These are phyloP conservation scores for Stygiomarasmius scandens DNA, from an alignment of 1,284 basidiomycete species.

Conservation along the genomic window DNA sequence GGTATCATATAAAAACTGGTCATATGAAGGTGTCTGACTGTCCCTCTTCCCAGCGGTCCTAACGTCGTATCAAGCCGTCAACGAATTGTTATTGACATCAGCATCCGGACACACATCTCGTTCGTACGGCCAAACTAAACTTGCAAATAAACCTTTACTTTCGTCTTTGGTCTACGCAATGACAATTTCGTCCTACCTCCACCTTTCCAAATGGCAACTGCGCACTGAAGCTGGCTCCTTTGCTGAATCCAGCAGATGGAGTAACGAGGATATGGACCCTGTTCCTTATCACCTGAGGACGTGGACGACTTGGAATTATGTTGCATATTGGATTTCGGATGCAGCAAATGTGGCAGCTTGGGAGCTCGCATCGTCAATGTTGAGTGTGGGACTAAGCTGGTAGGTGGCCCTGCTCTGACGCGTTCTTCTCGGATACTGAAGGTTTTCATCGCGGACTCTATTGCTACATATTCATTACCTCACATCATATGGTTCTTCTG, in stretches of 20 bases:
- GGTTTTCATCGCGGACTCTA: not conserved
- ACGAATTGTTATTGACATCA: no score
- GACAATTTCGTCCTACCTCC: not conserved
- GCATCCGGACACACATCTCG: no score
- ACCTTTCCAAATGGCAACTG: slow-evolving; percentile 41
- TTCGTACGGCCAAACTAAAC: no score
- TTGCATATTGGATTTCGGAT: slow-evolving; percentile 70
- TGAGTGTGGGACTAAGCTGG: slow-evolving; percentile 70
- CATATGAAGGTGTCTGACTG: no score
- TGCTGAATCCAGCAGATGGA: slow-evolving; percentile 57
- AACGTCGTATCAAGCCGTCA: no score
- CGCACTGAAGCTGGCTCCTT: slow-evolving; percentile 53
- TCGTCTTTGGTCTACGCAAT: not conserved
- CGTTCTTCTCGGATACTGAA: not conserved
- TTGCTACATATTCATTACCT: not conserved
- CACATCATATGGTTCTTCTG: not conserved
- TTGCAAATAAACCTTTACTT: not conserved
- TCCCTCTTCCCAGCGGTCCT: no score
- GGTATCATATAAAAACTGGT: no score
- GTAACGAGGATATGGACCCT: slow-evolving; percentile 77
- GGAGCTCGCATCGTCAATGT: slow-evolving; percentile 61
- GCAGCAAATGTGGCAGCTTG: slow-evolving; percentile 52
- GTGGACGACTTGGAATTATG: slow-evolving; percentile 65
- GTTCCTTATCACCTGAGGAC: slow-evolving; percentile 59
- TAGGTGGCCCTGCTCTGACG: slow-evolving; percentile 18